phyloP scores from a whole-genome alignment of 2,329 filamentous ascomycete species.

The Coniochaeta sp. region DNA sequence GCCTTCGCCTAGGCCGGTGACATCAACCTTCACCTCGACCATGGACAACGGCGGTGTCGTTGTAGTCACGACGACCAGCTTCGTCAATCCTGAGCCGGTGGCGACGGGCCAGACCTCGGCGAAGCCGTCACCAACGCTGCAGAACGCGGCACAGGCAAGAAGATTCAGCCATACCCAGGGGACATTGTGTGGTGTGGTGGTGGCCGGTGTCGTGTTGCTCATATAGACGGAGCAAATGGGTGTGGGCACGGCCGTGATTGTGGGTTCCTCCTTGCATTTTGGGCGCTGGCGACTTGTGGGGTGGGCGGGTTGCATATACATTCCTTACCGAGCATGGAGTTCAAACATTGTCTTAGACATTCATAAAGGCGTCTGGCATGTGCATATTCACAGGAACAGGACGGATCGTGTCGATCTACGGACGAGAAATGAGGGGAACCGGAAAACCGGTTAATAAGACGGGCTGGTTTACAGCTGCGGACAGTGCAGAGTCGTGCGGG shows the following conservation, averaged over 20 bases:
- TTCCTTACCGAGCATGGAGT: background rate
- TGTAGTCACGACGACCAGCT: conserved; percentile 41
- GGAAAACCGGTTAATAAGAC: background rate
- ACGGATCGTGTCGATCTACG: background rate
- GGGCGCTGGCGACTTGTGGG: background rate
- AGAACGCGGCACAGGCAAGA: conserved; percentile 15
- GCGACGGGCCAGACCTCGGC: conserved; percentile 21
- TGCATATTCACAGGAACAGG: background rate
- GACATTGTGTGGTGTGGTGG: background rate
- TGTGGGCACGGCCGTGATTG: background rate
- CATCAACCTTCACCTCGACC: conserved; percentile 37
- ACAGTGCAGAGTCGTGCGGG: background rate
- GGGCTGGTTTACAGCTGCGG: too few relatives aligned
- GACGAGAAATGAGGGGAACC: background rate
- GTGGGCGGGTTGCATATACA: background rate
- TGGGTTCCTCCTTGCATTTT: background rate
- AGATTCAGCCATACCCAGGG: background rate
- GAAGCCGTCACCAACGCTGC: conserved; percentile 24
- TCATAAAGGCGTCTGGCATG: background rate
- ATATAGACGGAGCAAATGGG: conserved; percentile 3
- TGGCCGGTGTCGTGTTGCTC: conserved; percentile 8
- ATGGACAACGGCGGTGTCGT: conserved; percentile 34
- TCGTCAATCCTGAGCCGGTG: conserved; percentile 33
- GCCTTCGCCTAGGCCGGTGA: conserved; percentile 20
- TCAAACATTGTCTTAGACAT: background rate